Percentiles rank a stretch among this genome's conserved stretches.
Evolutionary conservation across 768 basidiomycete species (phyloP).

Genomic region (Hortiboletus flavorubellus): DNA sequence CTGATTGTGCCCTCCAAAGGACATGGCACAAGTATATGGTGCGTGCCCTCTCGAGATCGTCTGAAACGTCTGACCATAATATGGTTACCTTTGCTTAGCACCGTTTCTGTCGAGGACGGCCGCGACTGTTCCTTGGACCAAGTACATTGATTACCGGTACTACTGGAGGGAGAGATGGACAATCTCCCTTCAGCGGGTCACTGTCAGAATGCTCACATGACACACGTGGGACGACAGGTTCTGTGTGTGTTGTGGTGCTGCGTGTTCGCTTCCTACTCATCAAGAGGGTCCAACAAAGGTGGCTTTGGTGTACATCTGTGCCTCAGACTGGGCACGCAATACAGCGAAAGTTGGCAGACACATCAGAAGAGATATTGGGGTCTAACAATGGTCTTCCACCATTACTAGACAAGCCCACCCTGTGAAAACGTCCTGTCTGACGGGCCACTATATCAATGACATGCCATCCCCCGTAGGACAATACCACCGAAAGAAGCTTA

Average conservation of each 20-base stretch:
- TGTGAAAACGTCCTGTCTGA: neutral
- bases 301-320: too few species aligned
- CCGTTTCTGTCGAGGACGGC: neutral
- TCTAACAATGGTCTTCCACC: neutral
- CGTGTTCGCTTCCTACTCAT: neutral
- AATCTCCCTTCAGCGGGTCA: too few species aligned
- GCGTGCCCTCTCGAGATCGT: neutral
- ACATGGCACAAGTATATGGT: neutral
- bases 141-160: too few species aligned
- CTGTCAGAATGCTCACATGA: too few species aligned
- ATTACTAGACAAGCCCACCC: neutral
- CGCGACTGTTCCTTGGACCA: neutral
- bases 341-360: neutral
- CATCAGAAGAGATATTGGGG: too few species aligned
- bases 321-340: neutral
- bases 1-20: neutral
- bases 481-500: neutral
- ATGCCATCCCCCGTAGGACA: neutral
- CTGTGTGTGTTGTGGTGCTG: neutral
- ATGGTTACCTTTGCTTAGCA: neutral
- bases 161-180: too few species aligned
- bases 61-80: neutral
- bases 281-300: too few species aligned
- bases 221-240: neutral
- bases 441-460: neutral